Base-by-base conservation (phyloP, 495 filamentous ascomycete genomes). In the Penicillium steckii region DNA sequence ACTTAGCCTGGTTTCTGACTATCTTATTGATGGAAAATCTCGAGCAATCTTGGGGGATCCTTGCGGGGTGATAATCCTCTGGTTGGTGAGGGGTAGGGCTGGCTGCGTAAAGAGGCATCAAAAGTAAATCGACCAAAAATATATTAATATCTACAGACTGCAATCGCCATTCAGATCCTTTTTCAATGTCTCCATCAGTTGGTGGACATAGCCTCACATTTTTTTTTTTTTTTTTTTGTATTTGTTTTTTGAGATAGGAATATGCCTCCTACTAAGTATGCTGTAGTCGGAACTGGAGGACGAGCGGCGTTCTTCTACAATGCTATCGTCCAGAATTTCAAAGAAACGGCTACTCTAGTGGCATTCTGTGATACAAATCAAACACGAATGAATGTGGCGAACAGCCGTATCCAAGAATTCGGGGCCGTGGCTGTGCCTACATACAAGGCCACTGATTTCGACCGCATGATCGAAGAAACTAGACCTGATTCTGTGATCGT, bases 401-500 rank as follows among this genome's bases (percentile, higher is more conserved):
- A 63, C 45, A 38, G 29, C 13, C 59, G 58, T 13, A 45, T 68
- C 12, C 55, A 67, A 22, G 52, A 53, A 8, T 21, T 67, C 10
- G 58, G 55, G 9, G 33, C 55, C 17, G 15, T 33, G 4, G 46
- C 53, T 18, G 61, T 84, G 3, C 79, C 78, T 7, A 78, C 76
- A 3, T 84, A 75, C 55, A 61, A 66, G 13, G 79, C 79, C 2
- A 46, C 60, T 23, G 70, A 78, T 56, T 84, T 82, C 54, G 79
- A 80, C 50, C 55, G 56, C 13, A 81, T 84, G 79, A 68, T 84
- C 57, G 44, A 55, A 23, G 73, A 77, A 15, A 78, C 78, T 3
- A 64, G 69, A 46, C 79, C 81, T 0, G 79, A 83, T 68, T 75
- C 78, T 48, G 68, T 82, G 18, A 80, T 83, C 54, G 72, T 82